Base-by-base conservation (phyloP, 1,139 yeast genomes). In the Lodderomyces margitis region DNA sequence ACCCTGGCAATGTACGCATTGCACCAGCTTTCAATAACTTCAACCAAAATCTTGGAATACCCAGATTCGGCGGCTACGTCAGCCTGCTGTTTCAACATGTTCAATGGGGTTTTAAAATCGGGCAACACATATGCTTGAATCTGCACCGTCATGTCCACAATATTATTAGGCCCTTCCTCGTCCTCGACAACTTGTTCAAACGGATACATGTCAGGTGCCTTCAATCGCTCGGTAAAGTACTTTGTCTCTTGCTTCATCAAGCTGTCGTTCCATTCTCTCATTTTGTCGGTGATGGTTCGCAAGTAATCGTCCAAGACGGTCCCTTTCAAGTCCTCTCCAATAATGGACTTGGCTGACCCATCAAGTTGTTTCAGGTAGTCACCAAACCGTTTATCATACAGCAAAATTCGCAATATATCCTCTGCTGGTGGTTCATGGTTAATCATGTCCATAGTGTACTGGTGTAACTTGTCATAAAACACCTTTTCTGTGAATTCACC, bases 51-150 rank as follows among this genome's bases (percentile, higher is more conserved):
- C 49, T 83, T 78, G 9, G 92, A 88, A 58, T 87, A 91, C 2
- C 89, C 88, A 2, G 95, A 82, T 32, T 85, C 92, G 0, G 92
- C 88, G 0, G 96, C 95, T 9, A 87, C 94, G 51, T 87, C 95
- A n/a, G 89, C 84, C 59, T 89, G 96, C 57, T 88, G 96, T 25
- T 85, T 83, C 46, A 89, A 79, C 82, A 89, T 86, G 39, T 86
- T 80, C 58, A 87, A 81, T 0, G 76, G 68, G 2, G 70, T 69
- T 46, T 67, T 70, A 55, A 71, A 71, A 48, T 71, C 76, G 4
- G 77, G 77, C 42, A 72, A 59, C 39, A 88, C 87, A 43, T 80
- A 84, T 19, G 83, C 87, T 11, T 87, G 83, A 12, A 84, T 81
- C 49, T 81, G 82, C 43, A 87, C 66, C 27, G 83, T 87, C 32